Conservation (phyloP, 148 eudicot genomes). For the Spergularia bocconei region DNA sequence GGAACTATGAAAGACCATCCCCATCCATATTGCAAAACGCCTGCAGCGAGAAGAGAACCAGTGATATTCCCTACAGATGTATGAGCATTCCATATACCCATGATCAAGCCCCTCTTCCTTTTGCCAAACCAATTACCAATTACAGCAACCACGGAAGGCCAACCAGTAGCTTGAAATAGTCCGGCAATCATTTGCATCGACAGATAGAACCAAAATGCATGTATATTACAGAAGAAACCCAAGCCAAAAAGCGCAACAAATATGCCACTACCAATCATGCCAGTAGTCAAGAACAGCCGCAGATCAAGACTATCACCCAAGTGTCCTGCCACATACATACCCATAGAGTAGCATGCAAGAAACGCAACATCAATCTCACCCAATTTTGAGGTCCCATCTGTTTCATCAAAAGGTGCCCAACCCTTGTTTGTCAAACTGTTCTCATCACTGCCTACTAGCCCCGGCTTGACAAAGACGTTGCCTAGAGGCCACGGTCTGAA, state of each 20-base stretch:
- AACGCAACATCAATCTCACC: constrained; percentile 94
- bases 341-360: constrained; percentile 74
- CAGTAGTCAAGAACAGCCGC: constrained; percentile 69
- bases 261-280: constrained; percentile 93
- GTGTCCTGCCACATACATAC: constrained; percentile 94
- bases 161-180: constrained; percentile 93
- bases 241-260: constrained; percentile 84
- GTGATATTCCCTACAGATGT: constrained; percentile 88
- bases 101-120: constrained; percentile 86
- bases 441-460: constrained; percentile 12
- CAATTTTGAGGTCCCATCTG: constrained; percentile 64
- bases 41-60: constrained; percentile 87
- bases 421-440: constrained; percentile 35
- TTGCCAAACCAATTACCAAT: constrained; percentile 97
- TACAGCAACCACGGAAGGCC: constrained; percentile 98
- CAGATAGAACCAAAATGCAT: constrained; percentile 68
- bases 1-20: constrained; percentile 94
- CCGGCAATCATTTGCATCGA: constrained; percentile 91
- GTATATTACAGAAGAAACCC: constrained; percentile 81
- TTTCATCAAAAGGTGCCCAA: constrained; percentile 82
- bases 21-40: constrained; percentile 90
- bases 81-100: constrained; percentile 99
- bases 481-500: constrained; percentile 71
- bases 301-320: constrained; percentile 80
- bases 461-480: constrained; percentile 46